phyloP scores from a whole-genome alignment of 1,284 basidiomycete genomes.

The Leccinum pallidistipes region DNA sequence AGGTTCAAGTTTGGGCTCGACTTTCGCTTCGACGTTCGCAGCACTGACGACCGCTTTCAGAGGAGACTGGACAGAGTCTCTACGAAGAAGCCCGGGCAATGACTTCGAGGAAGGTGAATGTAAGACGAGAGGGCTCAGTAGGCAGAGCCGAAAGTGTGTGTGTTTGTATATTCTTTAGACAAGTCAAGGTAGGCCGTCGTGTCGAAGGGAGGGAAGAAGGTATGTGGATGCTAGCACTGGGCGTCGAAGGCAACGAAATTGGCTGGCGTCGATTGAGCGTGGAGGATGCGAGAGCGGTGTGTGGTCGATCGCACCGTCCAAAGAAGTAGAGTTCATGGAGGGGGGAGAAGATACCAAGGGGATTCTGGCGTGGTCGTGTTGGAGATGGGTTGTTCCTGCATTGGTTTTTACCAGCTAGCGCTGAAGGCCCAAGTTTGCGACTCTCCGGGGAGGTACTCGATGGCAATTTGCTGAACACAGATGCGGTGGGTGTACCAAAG shows the following conservation, averaged over 20 bases:
- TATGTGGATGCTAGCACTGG: slow-evolving; percentile 25
- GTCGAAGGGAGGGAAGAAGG: slow-evolving; percentile 13
- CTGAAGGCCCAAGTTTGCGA: background rate
- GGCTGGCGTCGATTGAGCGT: slow-evolving; percentile 29
- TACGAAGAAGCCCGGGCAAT: slow-evolving; percentile 18
- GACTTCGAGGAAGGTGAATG: slow-evolving; percentile 36
- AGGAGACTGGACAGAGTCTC: slow-evolving; percentile 30
- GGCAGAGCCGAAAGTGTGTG: slow-evolving; percentile 27
- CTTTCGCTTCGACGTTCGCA: slow-evolving; percentile 10
- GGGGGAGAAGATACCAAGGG: slow-evolving; percentile 19
- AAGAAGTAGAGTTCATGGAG: slow-evolving; percentile 8
- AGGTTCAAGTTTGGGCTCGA: background rate
- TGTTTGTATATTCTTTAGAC: slow-evolving; percentile 38
- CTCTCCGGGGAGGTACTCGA: background rate
- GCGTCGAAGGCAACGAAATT: slow-evolving; percentile 34
- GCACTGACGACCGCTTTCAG: slow-evolving; percentile 22
- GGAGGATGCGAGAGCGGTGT: slow-evolving; percentile 25
- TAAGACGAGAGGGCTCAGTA: slow-evolving; percentile 48
- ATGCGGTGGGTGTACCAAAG: background rate
- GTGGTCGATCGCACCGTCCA: slow-evolving; percentile 13
- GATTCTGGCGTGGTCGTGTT: background rate
- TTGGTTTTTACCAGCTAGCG: background rate
- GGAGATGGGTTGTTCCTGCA: slow-evolving; percentile 3
- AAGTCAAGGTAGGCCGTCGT: slow-evolving; percentile 23
- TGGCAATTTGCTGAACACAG: background rate